Percentiles rank a stretch among this genome's conserved stretches.
phyloP scores from a whole-genome alignment of 805 yeast species.

The Suhomyces canberraensis region DNA sequence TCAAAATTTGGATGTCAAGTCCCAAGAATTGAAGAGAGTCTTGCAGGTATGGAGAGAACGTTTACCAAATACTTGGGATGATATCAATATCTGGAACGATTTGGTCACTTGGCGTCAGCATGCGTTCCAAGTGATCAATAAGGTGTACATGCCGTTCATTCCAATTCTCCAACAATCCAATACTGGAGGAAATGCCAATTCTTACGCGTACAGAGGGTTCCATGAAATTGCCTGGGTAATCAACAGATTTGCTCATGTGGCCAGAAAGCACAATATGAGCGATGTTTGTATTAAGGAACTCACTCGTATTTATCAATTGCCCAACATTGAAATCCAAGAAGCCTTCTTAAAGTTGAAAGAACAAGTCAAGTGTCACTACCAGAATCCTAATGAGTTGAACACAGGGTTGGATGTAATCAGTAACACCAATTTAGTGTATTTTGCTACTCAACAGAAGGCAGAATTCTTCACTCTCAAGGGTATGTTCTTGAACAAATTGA shows the following conservation, averaged over 20 bases:
- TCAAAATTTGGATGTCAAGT: constrained; percentile 85
- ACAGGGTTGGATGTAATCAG: constrained; percentile 97
- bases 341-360: constrained; percentile 94
- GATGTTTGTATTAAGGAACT: constrained; percentile 93
- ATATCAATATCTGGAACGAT: constrained; percentile 96
- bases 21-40: constrained; percentile 92
- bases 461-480: constrained; percentile 97
- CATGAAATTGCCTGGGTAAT: constrained; percentile 99
- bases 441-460: constrained; percentile 96
- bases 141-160: constrained; percentile 88
- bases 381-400: constrained; percentile 82
- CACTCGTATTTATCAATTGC: constrained; percentile 90
- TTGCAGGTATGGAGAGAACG: constrained; percentile 98
- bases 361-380: constrained; percentile 97
- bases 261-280: constrained; percentile 93
- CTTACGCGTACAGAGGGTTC: constrained; percentile 95
- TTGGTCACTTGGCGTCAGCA: constrained; percentile 98
- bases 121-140: constrained; percentile 93
- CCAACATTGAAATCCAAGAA: constrained; percentile 97
- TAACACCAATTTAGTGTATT: constrained; percentile 91
- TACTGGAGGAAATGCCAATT: constrained; percentile 71
- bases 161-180: constrained; percentile 73
- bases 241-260: constrained; percentile 96
- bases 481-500: constrained; percentile 90
- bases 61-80: constrained; percentile 95